Evolutionary conservation across 2,329 filamentous ascomycete species (phyloP), one percentile per base, ranked within the genome.

Genomic region (Microdochium bolleyi): DNA sequence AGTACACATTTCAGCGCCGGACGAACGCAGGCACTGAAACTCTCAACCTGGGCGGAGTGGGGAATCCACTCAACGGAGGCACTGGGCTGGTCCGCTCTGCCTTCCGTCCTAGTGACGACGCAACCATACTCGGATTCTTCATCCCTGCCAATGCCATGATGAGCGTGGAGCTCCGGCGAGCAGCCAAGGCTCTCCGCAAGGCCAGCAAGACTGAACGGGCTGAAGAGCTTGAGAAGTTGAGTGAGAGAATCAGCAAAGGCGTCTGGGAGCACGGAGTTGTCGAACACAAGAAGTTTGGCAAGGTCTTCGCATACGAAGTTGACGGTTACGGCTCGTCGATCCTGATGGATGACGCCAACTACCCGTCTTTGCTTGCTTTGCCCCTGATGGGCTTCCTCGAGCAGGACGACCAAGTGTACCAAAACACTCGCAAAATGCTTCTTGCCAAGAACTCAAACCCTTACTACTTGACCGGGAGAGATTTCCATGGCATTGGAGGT

Each of bases 61-160:
- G 94, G n/a, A 99, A 99, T 66, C 94, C 94, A 1, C 74, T 99
- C 16, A 92, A 89, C 60, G 79, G 76, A 59, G 89, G 85, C 19
- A 96, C 94, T 0, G 91, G 90, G 0, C 79, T 99, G 1, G 79
- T 97, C 49, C 84, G 94, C 54, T 95, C 89, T 41, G 92, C 94
- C 0, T 99, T 99, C 72, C 82, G 94, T 1, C 94, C 94, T 3
- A 95, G 89, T 57, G 94, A 99, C 62, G 94, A 99, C 67, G 90
- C 94, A 2, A 95, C 91, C 0, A 96, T 94, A 37, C 76, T 99
- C 2, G 92, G 92, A 48, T 99, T 90, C 74, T 89, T 96, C 66
- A 95, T 99, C 59, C 94, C 94, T 0, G 86, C 89, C 37, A 99
- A 99, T 65, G 94, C 94, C 24, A 92, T 95, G 85, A 96, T 99